Conservation (phyloP, 1,284 basidiomycete species). For the Fomitiporia mediterranea region DNA sequence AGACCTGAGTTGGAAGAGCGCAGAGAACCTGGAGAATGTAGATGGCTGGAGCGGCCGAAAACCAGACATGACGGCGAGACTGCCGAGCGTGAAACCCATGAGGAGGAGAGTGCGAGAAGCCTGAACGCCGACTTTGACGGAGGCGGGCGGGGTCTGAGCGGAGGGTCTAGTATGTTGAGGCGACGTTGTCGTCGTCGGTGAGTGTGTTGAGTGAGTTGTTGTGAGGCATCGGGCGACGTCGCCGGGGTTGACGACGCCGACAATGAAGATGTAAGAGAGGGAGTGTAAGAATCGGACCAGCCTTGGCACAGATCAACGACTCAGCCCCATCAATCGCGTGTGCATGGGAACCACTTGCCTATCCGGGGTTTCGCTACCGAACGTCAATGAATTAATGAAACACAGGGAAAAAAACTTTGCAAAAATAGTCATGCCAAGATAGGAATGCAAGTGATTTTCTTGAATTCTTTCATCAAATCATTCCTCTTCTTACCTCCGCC, state of each 20-base stretch:
- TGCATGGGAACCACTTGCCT: not conserved
- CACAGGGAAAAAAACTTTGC: not conserved
- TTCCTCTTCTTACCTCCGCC: not conserved
- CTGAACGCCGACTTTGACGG: conserved; percentile 5
- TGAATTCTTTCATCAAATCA: not conserved
- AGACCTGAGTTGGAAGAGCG: conserved; percentile 60
- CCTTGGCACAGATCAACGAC: not conserved
- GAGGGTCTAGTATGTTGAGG: not conserved
- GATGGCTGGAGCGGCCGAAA: conserved; percentile 48
- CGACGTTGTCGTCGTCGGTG: conserved; percentile 7
- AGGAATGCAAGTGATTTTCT: not conserved
- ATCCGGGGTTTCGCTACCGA: not conserved
- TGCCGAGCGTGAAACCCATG: conserved; percentile 61
- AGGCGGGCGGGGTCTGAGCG: conserved; percentile 17
- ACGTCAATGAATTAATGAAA: not conserved
- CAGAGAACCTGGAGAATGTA: conserved; percentile 42
- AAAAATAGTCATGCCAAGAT: not conserved
- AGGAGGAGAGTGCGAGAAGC: conserved; percentile 36
- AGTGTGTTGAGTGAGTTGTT: not conserved
- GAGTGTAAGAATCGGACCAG: not conserved
- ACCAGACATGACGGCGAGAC: conserved; percentile 56
- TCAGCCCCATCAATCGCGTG: not conserved
- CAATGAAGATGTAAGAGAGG: not conserved
- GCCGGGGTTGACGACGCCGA: conserved; percentile 4
- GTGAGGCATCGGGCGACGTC: conserved; percentile 2